These are phyloP conservation scores for Lenzites betulinus DNA, from an alignment of 768 basidiomycete genomes.

Conservation along the genomic window DNA sequence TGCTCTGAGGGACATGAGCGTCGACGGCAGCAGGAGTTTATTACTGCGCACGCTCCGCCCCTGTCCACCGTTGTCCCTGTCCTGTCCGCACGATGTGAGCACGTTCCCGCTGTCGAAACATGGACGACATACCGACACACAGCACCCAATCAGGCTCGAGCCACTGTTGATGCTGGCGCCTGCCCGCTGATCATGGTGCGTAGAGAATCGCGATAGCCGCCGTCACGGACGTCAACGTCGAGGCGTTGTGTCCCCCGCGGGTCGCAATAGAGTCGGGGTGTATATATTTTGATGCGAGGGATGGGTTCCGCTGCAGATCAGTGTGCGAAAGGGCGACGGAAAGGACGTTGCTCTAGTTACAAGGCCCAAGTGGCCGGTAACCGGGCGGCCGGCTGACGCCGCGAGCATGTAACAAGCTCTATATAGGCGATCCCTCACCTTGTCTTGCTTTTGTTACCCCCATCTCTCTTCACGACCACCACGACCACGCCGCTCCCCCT, in stretches of 20 bases:
- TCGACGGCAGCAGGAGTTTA: no score
- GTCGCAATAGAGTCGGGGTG: no score
- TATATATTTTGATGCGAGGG: neutral
- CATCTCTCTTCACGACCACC: conserved; percentile 8
- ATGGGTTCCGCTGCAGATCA: conserved; percentile 22
- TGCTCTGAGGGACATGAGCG: no score
- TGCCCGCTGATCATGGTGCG: neutral
- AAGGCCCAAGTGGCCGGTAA: conserved; percentile 1
- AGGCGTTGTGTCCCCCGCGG: no score
- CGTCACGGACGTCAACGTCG: neutral
- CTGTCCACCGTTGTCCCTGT: no score
- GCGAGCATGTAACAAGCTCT: conserved; percentile 19
- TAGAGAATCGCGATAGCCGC: neutral
- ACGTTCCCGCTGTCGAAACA: no score
- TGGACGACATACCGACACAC: neutral
- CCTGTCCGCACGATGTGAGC: no score
- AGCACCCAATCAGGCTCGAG: no score
- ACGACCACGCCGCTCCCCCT: neutral
- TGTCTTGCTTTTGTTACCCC: conserved; percentile 14
- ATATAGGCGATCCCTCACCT: conserved; percentile 16
- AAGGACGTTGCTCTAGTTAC: conserved; percentile 17
- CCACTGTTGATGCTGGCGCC: neutral
- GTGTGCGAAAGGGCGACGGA: conserved; percentile 11
- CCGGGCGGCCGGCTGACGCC: conserved; percentile 11
- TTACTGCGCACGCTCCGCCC: no score